A percentile compares a stretch with the other conserved stretches of the same genome.
These are phyloP conservation scores for Alliaria petiolata DNA, from an alignment of 345 rosid genomes.

Conservation along the genomic window DNA sequence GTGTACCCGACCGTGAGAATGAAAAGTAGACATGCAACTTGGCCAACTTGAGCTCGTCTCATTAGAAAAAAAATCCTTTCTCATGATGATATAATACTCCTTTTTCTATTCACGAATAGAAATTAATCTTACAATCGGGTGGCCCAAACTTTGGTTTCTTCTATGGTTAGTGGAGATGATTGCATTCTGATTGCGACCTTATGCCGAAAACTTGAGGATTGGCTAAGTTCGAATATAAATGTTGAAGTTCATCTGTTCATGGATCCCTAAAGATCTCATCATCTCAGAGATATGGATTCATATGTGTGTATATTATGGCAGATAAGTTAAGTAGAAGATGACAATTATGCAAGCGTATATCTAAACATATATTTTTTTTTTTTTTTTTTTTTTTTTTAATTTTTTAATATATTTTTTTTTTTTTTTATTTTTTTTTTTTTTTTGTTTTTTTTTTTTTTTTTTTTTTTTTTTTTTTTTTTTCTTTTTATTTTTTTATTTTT, in stretches of 20 bases:
- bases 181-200: slow-evolving; percentile 21
- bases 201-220: slow-evolving; percentile 9
- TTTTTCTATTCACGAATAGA: not conserved
- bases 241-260: not conserved
- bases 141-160: slow-evolving; percentile 15
- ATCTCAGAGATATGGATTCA: not conserved
- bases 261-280: not conserved
- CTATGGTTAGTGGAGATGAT: slow-evolving; percentile 24
- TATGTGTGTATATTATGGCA: slow-evolving; percentile 14
- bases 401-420: too few species aligned
- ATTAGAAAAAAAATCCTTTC: slow-evolving; percentile 18
- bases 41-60: slow-evolving; percentile 30
- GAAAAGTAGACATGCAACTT: slow-evolving; percentile 28
- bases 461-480: too few species aligned
- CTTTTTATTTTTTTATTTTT: too few species aligned
- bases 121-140: slow-evolving; percentile 9
- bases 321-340: slow-evolving; percentile 10
- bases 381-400: too few species aligned
- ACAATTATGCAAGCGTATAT: not conserved
- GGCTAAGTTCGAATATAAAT: slow-evolving; percentile 17
- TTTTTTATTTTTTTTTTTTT: too few species aligned
- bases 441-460: too few species aligned
- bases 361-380: too few species aligned
- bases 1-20: slow-evolving; percentile 19
- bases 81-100: slow-evolving; percentile 10